A percentile compares a stretch with the other conserved stretches of the same genome.
Conservation (phyloP, 2,329 filamentous ascomycete genomes). For the Cladophialophora exuberans region DNA sequence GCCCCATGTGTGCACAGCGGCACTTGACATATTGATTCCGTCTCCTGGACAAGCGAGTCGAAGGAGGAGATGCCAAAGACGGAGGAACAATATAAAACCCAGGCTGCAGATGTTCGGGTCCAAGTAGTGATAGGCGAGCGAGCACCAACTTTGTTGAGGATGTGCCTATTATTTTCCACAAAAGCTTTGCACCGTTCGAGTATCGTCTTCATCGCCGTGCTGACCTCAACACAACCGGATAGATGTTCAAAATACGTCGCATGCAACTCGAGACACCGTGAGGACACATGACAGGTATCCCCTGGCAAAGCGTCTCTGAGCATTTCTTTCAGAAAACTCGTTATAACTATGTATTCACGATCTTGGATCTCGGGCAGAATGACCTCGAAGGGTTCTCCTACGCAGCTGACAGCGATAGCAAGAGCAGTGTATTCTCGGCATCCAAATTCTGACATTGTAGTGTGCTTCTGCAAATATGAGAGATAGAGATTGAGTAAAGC, state of each 20-base stretch:
- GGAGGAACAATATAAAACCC: slow-evolving; percentile 4
- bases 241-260: neutral
- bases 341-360: neutral
- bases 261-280: slow-evolving; percentile 1
- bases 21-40: neutral
- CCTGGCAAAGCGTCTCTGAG: slow-evolving; percentile 1
- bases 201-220: slow-evolving; percentile 1
- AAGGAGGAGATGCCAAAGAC: neutral
- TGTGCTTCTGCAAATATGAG: neutral
- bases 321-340: neutral
- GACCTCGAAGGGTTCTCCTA: slow-evolving; percentile 1
- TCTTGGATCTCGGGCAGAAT: slow-evolving; percentile 1
- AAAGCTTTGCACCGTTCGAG: slow-evolving; percentile 1
- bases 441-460: neutral
- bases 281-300: neutral
- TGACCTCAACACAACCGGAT: neutral
- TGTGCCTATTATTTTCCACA: neutral
- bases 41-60: neutral
- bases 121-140: neutral
- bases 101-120: neutral
- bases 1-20: slow-evolving; percentile 1
- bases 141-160: neutral
- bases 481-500: slow-evolving; percentile 3
- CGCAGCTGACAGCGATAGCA: slow-evolving; percentile 4
- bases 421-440: neutral